A percentile compares a stretch with the other conserved stretches of the same genome.
phyloP scores from a whole-genome alignment of 192 early-diverging fungal species.

The Coemansia sp. region DNA sequence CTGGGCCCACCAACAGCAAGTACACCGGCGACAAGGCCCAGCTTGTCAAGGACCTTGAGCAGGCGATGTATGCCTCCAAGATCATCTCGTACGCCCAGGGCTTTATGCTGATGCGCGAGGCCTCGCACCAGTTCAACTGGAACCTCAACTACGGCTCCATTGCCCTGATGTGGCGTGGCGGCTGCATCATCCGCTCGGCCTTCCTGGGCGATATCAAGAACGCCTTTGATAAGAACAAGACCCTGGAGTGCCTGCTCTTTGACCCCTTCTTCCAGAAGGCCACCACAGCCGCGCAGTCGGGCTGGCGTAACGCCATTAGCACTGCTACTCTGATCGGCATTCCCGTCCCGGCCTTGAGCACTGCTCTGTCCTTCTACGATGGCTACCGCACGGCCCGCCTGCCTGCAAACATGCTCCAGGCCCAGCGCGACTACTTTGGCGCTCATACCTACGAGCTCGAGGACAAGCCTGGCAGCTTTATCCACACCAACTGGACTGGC shows the following conservation, averaged over 20 bases:
- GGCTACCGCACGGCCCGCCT: constrained; percentile 88
- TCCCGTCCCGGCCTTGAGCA: constrained; percentile 84
- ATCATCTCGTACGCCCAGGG: constrained; percentile 98
- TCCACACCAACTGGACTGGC: constrained; percentile 99
- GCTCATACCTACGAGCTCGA: constrained; percentile 94
- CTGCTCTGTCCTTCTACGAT: constrained; percentile 96
- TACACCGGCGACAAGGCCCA: constrained; percentile 85
- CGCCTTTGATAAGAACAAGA: constrained; percentile 85
- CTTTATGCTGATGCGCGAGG: constrained; percentile 98
- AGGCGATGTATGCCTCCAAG: constrained; percentile 97
- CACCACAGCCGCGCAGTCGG: constrained; percentile 74
- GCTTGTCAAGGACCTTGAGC: constrained; percentile 86
- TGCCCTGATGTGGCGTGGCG: constrained; percentile 99
- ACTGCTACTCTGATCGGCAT: constrained; percentile 80
- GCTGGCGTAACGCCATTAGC: constrained; percentile 86
- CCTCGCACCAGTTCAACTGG: constrained; percentile 88
- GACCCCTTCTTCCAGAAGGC: constrained; percentile 97
- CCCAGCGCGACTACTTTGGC: constrained; percentile 98
- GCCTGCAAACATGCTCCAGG: constrained; percentile 96
- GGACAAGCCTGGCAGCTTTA: constrained; percentile 65
- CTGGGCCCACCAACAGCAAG: constrained; percentile 63
- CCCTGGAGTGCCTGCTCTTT: constrained; percentile 88
- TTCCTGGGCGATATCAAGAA: constrained; percentile 98
- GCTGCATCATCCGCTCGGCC: constrained; percentile 96
- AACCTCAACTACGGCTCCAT: constrained; percentile 97